phyloP scores from a whole-genome alignment of 2,329 filamentous ascomycete genomes.

The Setomelanomma holmii region DNA sequence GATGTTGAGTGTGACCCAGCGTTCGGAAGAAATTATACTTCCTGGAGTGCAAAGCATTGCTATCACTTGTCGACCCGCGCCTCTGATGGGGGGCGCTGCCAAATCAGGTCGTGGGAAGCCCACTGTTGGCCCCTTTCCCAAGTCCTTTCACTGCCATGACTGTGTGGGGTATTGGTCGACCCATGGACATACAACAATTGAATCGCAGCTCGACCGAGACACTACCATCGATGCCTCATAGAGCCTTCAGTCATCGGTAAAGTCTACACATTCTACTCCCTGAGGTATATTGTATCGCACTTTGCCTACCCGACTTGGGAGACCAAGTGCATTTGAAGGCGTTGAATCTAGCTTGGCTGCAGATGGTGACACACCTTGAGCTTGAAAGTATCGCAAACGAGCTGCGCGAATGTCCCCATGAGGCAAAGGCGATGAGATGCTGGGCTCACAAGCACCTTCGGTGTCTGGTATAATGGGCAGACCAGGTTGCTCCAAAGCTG shows the following conservation, averaged over 20 bases:
- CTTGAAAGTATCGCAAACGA: conserved; percentile 17
- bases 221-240: neutral
- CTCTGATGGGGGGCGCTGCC: no score
- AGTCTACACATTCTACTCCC: conserved; percentile 15
- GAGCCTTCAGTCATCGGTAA: conserved; percentile 15
- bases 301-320: neutral
- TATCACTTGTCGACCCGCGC: no score
- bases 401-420: conserved; percentile 21
- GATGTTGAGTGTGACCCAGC: neutral
- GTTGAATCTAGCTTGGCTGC: neutral
- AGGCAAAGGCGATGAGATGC: no score
- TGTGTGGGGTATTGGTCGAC: no score
- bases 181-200: neutral
- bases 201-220: neutral
- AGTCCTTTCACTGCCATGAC: no score
- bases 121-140: no score
- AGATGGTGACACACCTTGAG: neutral
- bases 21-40: no score
- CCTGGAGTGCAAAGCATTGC: no score
- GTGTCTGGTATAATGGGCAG: no score
- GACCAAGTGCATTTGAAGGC: neutral
- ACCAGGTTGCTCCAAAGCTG: no score
- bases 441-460: neutral
- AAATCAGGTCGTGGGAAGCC: no score
- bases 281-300: neutral